Evolutionary conservation across 2,329 filamentous ascomycete species (phyloP), one percentile per base, ranked within the genome.

Genomic region (Aspergillus sp.): DNA sequence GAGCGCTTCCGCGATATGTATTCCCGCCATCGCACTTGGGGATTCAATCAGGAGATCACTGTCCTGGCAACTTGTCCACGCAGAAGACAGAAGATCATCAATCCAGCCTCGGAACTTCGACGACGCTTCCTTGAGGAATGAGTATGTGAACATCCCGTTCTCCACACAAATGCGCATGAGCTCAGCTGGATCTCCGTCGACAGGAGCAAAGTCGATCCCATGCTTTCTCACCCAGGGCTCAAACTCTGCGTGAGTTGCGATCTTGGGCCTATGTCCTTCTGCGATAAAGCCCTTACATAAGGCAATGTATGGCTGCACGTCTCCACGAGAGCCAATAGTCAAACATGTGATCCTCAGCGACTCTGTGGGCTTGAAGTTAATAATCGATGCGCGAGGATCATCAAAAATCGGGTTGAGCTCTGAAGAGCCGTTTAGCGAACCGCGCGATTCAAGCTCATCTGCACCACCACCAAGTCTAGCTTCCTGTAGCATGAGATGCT

Each of bases 241-340:
- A 60, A 98, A 98, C 66, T 97, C 91, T 20, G 76, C 78, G 64
- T 98, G 93, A 0, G 93, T 97, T 9, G 91, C 93, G 58, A 98
- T 98, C 53, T 82, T 84, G 13, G 86, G 80, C 52, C 79, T 82
- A 67, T 98, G 93, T 0, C 93, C 93, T 57, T 98, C 90, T 0
- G 85, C 86, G 38, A 94, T 68, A 1, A 98, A 74, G 0, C 88
- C 89, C 63, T 95, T 96, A 72, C 93, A 96, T 1, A 98, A 75
- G 0, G 93, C 90, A 64, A 98, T 97, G 65, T 97, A 98, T 1
- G 93, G 93, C 65, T 98, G 93, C 3, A 98, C 91, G 64, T 98
- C 93, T 20, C 93, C 93, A 50, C 93, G 81, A 10, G 91, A 96
- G 13, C 93, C 93, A 53, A 98, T 98, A 0, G 93, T 98, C 33